Evolutionary conservation across 2,329 filamentous ascomycete genomes (phyloP).

Genomic region (Aureobasidium leucospermi): DNA sequence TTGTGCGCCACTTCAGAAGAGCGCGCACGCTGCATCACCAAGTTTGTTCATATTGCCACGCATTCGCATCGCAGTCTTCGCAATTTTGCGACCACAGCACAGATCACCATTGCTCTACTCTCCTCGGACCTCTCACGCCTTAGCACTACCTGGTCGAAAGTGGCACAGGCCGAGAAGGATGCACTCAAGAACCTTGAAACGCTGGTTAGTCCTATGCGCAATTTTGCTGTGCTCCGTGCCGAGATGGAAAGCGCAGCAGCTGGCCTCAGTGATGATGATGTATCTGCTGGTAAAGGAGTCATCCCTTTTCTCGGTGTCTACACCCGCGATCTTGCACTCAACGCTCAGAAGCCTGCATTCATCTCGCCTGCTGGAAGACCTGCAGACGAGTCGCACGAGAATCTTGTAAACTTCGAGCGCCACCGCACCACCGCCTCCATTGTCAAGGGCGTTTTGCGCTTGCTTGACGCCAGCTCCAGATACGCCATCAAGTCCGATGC

Average conservation of each 20-base stretch:
- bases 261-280: constrained; percentile 1
- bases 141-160: constrained; percentile 61
- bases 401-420: constrained; percentile 75
- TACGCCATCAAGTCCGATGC: constrained; percentile 70
- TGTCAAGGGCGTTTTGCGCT: constrained; percentile 68
- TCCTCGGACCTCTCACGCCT: constrained; percentile 63
- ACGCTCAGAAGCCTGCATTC: constrained; percentile 69
- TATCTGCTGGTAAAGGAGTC: constrained; percentile 53
- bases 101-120: constrained; percentile 69
- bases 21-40: constrained; percentile 68
- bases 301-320: constrained; percentile 79
- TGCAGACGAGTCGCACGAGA: constrained; percentile 41
- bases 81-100: constrained; percentile 78
- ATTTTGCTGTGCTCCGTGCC: constrained; percentile 67
- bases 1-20: constrained; percentile 66
- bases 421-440: constrained; percentile 69
- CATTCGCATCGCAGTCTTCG: constrained; percentile 63
- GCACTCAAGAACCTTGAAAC: constrained; percentile 62
- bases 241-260: constrained; percentile 63
- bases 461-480: constrained; percentile 70
- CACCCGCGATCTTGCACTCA: constrained; percentile 76
- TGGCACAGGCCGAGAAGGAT: constrained; percentile 57
- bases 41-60: constrained; percentile 72
- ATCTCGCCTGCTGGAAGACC: constrained; percentile 39
- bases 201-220: constrained; percentile 68